Percentiles rank a stretch among this genome's conserved stretches.
phyloP scores from a whole-genome alignment of 768 basidiomycete species.

The Agaricus sinodeliciosus region DNA sequence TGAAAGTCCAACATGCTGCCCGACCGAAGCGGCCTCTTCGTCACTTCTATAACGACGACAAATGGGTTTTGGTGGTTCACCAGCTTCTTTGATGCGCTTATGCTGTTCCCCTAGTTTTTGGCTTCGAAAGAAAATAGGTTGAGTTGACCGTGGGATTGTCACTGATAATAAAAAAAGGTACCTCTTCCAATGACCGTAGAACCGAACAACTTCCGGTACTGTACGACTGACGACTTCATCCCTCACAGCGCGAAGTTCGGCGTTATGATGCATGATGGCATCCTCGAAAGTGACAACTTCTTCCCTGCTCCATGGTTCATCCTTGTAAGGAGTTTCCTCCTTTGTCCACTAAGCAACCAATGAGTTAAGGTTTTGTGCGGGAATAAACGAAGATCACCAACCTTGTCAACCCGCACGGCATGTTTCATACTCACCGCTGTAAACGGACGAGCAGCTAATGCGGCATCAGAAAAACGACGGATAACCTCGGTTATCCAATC shows the following conservation, averaged over 20 bases:
- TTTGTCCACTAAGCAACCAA: conserved; percentile 60
- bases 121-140: conserved; percentile 28
- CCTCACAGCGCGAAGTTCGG: conserved; percentile 72
- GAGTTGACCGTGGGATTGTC: not conserved
- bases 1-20: conserved; percentile 41
- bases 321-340: conserved; percentile 54
- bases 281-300: conserved; percentile 75
- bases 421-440: conserved; percentile 60
- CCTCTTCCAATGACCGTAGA: conserved; percentile 87
- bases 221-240: conserved; percentile 68
- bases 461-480: conserved; percentile 65
- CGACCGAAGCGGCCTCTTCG: conserved; percentile 30
- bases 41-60: conserved; percentile 29
- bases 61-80: conserved; percentile 28
- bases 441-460: conserved; percentile 47
- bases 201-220: conserved; percentile 74
- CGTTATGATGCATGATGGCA: conserved; percentile 62
- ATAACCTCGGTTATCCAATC: conserved; percentile 80
- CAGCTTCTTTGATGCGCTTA: conserved; percentile 35
- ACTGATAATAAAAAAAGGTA: conserved; percentile 21
- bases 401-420: conserved; percentile 57
- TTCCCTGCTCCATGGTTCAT: conserved; percentile 63
- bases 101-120: conserved; percentile 67
- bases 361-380: not conserved
- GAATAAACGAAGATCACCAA: conserved; percentile 20